A percentile compares a stretch with the other conserved stretches of the same genome.
phyloP scores from a whole-genome alignment of 2,329 filamentous ascomycete genomes.

The Exophiala calicioides region DNA sequence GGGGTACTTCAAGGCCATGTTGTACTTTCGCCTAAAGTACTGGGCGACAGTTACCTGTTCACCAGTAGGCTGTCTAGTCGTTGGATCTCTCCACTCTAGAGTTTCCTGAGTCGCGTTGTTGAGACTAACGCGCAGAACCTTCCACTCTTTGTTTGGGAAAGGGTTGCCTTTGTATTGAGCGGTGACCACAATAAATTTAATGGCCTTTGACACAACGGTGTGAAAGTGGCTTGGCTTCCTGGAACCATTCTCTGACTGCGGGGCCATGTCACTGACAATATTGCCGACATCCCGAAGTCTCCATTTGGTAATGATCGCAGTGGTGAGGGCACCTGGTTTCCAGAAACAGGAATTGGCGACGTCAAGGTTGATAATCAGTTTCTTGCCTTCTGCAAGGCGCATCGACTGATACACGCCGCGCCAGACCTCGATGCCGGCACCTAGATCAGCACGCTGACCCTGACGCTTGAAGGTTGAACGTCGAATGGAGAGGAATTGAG shows the following conservation, averaged over 20 bases:
- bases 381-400: slow-evolving; percentile 65
- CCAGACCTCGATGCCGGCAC: slow-evolving; percentile 70
- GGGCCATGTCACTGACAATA: slow-evolving; percentile 29
- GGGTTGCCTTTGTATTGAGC: slow-evolving; percentile 40
- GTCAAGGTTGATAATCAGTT: slow-evolving; percentile 82
- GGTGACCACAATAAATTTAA: slow-evolving; percentile 40
- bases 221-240: slow-evolving; percentile 31
- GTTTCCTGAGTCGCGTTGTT: slow-evolving; percentile 46
- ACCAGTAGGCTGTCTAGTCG: slow-evolving; percentile 42
- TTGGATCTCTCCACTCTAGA: slow-evolving; percentile 43
- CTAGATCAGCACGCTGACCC: slow-evolving; percentile 56
- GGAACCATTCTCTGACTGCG: slow-evolving; percentile 22
- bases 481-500: slow-evolving; percentile 67
- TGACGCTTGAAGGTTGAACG: slow-evolving; percentile 73
- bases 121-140: slow-evolving; percentile 52
- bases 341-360: slow-evolving; percentile 92
- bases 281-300: slow-evolving; percentile 35
- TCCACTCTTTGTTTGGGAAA: slow-evolving; percentile 45
- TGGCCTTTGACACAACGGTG: slow-evolving; percentile 35
- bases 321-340: slow-evolving; percentile 48
- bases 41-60: slow-evolving; percentile 60
- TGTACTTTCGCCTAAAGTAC: slow-evolving; percentile 58
- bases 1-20: slow-evolving; percentile 46
- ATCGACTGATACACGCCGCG: slow-evolving; percentile 90
- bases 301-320: slow-evolving; percentile 38